A percentile compares a stretch with the other conserved stretches of the same genome.
Evolutionary conservation across 257 asterid species (phyloP).

Genomic region (Solanum habrochaites): DNA sequence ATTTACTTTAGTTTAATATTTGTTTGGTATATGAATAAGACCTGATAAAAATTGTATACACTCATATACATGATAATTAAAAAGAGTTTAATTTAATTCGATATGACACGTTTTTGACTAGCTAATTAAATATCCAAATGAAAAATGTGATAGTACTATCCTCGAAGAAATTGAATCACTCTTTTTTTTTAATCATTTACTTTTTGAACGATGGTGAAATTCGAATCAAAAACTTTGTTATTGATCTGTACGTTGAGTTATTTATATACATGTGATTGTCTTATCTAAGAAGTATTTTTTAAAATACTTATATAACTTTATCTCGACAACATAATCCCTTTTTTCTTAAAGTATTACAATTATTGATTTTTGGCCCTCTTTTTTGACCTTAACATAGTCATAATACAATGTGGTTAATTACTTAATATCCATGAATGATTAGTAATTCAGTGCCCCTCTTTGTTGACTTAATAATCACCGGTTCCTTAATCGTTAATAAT

Average conservation of each 20-base stretch:
- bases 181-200: background rate
- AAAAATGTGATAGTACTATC: background rate
- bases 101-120: background rate
- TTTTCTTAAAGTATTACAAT: background rate
- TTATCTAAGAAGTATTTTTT: background rate
- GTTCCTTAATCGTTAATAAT: background rate
- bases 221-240: background rate
- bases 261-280: fast-evolving
- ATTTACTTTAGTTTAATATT: background rate
- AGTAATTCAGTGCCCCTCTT: background rate
- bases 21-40: background rate
- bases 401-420: background rate
- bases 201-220: background rate
- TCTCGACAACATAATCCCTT: background rate
- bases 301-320: background rate
- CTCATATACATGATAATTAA: background rate
- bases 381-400: background rate
- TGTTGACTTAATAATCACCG: background rate
- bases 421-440: background rate
- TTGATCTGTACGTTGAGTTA: background rate
- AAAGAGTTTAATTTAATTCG: background rate
- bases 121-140: background rate
- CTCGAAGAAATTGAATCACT: background rate
- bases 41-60: background rate
- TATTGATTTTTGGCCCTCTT: background rate